Conservation (phyloP, 208 protist species). For the Balamuthia mandrillaris region DNA sequence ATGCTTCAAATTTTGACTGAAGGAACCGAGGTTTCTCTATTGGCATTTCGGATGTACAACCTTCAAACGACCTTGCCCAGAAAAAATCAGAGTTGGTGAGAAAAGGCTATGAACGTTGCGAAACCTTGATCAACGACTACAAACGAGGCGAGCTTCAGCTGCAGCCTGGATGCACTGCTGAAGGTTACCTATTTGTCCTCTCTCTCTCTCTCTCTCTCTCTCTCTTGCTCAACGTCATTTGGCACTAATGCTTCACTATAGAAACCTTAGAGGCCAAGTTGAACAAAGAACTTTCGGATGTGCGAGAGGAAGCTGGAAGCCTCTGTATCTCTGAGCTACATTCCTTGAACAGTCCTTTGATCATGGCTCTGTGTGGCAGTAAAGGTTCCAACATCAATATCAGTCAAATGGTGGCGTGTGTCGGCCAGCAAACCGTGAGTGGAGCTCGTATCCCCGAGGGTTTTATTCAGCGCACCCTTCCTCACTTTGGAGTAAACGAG, state of each 20-base stretch:
- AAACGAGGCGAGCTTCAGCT: neutral
- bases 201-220: too few relatives aligned
- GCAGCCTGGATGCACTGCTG: too few relatives aligned
- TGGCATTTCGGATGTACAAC: slow-evolving; percentile 95
- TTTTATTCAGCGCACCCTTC: slow-evolving; percentile 95
- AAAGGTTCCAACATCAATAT: slow-evolving; percentile 99
- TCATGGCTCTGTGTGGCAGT: slow-evolving; percentile 97
- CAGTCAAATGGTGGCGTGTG: slow-evolving; percentile 98
- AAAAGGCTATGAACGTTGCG: slow-evolving; percentile 76
- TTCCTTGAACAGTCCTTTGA: slow-evolving; percentile 92
- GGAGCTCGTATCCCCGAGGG: slow-evolving; percentile 95
- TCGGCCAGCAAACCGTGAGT: slow-evolving; percentile 98
- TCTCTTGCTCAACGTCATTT: too few relatives aligned
- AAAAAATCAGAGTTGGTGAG: slow-evolving; percentile 88
- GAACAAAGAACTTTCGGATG: slow-evolving; percentile 91
- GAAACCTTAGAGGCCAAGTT: slow-evolving; percentile 77
- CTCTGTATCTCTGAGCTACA: slow-evolving; percentile 91
- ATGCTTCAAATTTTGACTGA: neutral
- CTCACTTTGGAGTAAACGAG: slow-evolving; percentile 89
- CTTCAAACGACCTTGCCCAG: slow-evolving; percentile 79
- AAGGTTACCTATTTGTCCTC: too few relatives aligned
- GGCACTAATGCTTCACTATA: neutral
- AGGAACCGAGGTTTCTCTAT: slow-evolving; percentile 98
- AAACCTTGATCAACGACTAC: slow-evolving; percentile 14
- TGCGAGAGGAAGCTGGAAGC: slow-evolving; percentile 94